These are phyloP conservation scores for Wallacemonas rigidus DNA, from an alignment of 208 protist species.

Conservation along the genomic window DNA sequence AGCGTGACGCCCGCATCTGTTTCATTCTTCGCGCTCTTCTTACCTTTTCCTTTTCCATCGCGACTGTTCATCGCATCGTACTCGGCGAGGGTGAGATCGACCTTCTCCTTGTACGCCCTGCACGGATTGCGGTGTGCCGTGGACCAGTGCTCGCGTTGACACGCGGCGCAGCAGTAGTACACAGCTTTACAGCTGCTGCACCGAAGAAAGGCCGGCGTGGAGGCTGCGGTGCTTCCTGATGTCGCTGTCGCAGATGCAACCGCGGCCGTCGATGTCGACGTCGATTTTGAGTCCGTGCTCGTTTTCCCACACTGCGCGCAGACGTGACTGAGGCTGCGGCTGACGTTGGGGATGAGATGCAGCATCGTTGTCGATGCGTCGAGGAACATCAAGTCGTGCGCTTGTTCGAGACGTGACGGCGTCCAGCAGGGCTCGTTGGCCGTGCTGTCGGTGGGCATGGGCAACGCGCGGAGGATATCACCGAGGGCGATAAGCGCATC, in stretches of 20 bases:
- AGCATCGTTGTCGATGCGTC: slow-evolving; percentile 76
- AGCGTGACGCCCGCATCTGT: slow-evolving; percentile 34
- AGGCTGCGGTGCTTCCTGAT: slow-evolving; percentile 8
- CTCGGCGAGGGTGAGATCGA: slow-evolving; percentile 41
- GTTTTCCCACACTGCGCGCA: slow-evolving; percentile 60
- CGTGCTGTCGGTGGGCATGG: slow-evolving; percentile 12
- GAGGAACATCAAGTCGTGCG: slow-evolving; percentile 81
- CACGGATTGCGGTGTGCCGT: slow-evolving; percentile 60
- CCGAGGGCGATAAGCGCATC: slow-evolving; percentile 74
- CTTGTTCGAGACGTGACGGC: slow-evolving; percentile 43
- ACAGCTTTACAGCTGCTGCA: slow-evolving; percentile 82
- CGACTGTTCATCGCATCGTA: slow-evolving; percentile 51
- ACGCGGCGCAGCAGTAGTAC: slow-evolving; percentile 77
- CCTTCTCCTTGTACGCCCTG: slow-evolving; percentile 54
- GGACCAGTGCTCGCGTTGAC: slow-evolving; percentile 71
- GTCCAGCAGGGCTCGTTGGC: slow-evolving; percentile 42
- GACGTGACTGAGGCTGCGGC: slow-evolving; percentile 43
- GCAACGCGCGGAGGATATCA: slow-evolving; percentile 72
- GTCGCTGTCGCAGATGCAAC: slow-evolving; percentile 3
- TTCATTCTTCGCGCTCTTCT: slow-evolving; percentile 15
- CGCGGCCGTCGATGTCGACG: neutral
- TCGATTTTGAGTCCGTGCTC: neutral
- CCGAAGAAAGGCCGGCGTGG: slow-evolving; percentile 40
- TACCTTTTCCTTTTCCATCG: slow-evolving; percentile 30
- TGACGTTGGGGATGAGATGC: slow-evolving; percentile 68